Percentiles rank a stretch among this genome's conserved stretches.
Conservation (phyloP, 1,284 basidiomycete species). For the Clitocybe nebularis region DNA sequence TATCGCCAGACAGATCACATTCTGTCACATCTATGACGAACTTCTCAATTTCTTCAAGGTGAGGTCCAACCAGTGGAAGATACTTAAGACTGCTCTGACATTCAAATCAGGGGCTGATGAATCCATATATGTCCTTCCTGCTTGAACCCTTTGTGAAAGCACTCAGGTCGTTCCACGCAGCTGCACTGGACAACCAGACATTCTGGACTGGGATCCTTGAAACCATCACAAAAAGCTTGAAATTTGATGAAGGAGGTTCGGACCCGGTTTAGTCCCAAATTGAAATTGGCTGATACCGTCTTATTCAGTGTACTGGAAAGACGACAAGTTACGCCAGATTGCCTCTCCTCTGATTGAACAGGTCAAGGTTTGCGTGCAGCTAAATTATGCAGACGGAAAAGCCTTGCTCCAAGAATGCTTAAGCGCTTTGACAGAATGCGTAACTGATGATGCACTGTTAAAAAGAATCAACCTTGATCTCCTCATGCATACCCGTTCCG, state of each 20-base stretch:
- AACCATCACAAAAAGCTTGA: conserved; percentile 68
- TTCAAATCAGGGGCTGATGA: conserved; percentile 68
- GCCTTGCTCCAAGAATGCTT: conserved; percentile 45
- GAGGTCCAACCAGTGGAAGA: conserved; percentile 11
- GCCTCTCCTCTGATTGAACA: conserved; percentile 61
- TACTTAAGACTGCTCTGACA: background rate
- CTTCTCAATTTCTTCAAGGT: conserved; percentile 87
- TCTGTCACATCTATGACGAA: conserved; percentile 69
- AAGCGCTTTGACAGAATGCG: conserved; percentile 49
- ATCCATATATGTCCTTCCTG: conserved; percentile 84
- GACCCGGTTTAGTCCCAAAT: conserved; percentile 10
- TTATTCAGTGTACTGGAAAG: conserved; percentile 81
- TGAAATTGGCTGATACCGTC: too few relatives aligned
- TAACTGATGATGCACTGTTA: conserved; percentile 61
- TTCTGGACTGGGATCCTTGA: conserved; percentile 70
- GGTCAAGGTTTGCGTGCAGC: conserved; percentile 46
- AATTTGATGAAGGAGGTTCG: conserved; percentile 79
- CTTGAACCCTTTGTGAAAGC: conserved; percentile 67
- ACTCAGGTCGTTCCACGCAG: conserved; percentile 48
- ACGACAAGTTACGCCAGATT: conserved; percentile 69
- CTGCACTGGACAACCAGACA: conserved; percentile 26
- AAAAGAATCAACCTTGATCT: conserved; percentile 81
- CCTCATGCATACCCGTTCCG: conserved; percentile 86
- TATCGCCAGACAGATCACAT: conserved; percentile 54
- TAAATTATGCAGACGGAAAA: conserved; percentile 36